phyloP scores from a whole-genome alignment of 768 basidiomycete species.

The Calocera cornea region DNA sequence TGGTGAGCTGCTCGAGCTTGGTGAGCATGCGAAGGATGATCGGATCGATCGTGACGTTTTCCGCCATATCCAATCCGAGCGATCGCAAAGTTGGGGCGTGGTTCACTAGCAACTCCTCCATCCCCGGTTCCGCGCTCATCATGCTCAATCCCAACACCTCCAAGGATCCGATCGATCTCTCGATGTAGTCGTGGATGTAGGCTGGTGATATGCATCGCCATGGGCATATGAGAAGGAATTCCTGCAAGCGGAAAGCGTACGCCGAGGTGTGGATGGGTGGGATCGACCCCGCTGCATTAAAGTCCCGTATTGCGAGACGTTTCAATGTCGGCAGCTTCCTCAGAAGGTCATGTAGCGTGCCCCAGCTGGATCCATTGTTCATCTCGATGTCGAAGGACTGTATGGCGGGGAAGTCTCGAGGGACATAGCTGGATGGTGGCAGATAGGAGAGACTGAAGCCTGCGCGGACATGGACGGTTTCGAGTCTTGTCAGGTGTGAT shows the following conservation, averaged over 20 bases:
- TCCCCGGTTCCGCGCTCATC: background rate
- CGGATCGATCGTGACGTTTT: background rate
- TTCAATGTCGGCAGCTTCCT: background rate
- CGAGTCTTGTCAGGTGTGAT: background rate
- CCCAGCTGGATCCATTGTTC: background rate
- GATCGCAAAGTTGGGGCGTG: background rate
- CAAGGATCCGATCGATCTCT: background rate
- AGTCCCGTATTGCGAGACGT: background rate
- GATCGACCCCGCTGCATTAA: background rate
- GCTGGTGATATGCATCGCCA: background rate
- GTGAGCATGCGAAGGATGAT: background rate
- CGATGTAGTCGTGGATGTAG: background rate
- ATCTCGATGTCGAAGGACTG: background rate
- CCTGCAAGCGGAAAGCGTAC: background rate
- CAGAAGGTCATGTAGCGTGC: background rate
- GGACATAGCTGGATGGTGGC: background rate
- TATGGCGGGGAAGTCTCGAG: background rate
- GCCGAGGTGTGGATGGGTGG: background rate
- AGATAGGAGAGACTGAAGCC: background rate
- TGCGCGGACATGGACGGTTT: background rate
- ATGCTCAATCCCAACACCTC: constrained; percentile 1
- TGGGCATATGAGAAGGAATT: background rate
- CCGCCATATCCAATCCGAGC: background rate
- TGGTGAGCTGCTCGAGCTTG: background rate
- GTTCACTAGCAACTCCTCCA: background rate